Evolutionary conservation across 169 alveolate genomes (phyloP).

Genomic region (Babesia sp.): DNA sequence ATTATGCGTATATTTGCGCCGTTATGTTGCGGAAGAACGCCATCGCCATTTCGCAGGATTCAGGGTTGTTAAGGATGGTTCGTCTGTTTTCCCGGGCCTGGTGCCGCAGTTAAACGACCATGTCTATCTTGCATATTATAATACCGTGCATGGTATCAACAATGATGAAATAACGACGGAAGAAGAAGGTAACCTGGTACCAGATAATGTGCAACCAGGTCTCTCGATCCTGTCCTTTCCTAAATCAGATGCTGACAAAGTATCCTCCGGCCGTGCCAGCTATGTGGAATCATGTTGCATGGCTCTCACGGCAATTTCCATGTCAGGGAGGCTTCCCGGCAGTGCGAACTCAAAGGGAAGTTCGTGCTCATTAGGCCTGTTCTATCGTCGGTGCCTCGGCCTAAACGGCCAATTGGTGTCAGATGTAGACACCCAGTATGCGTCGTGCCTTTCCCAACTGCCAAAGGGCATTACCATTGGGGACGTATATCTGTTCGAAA

Average conservation of each 20-base stretch:
- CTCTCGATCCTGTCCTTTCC: constrained; percentile 19
- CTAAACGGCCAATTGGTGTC: constrained; percentile 1
- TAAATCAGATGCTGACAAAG: background rate
- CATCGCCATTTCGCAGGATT: constrained; percentile 33
- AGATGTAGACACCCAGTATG: background rate
- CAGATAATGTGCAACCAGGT: constrained; percentile 33
- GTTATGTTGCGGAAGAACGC: background rate
- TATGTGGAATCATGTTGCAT: constrained; percentile 18
- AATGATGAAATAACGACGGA: background rate
- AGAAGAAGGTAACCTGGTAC: background rate
- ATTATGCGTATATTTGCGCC: background rate
- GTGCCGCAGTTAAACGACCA: constrained; percentile 6
- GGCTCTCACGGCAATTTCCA: constrained; percentile 1
- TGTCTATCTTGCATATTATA: constrained; percentile 22
- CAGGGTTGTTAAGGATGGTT: background rate
- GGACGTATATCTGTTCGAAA: constrained; percentile 57
- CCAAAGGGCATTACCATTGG: constrained; percentile 14
- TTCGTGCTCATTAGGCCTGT: constrained; percentile 1
- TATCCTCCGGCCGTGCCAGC: background rate
- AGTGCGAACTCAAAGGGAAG: background rate
- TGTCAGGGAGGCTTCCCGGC: background rate
- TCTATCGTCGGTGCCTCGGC: constrained; percentile 41
- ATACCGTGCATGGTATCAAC: background rate
- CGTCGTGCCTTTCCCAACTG: background rate
- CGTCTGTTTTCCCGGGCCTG: background rate